These are phyloP conservation scores for Phytophthora sp. DNA, from an alignment of 352 stramenopile species.

Conservation along the genomic window DNA sequence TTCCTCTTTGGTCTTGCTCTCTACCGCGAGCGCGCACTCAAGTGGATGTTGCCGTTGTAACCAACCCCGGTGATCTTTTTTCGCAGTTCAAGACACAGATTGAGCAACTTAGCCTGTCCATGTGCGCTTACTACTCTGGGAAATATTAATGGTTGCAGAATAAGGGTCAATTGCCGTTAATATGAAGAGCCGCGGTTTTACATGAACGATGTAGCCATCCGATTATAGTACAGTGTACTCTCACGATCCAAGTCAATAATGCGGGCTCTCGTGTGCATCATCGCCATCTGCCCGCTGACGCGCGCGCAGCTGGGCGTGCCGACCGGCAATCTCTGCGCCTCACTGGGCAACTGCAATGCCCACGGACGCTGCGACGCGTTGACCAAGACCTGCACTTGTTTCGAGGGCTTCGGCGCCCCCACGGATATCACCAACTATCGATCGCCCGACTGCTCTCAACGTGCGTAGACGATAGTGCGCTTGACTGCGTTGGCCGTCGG, in stretches of 20 bases:
- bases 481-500: background rate
- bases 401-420: constrained; percentile 84
- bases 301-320: constrained; percentile 55
- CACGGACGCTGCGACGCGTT: constrained; percentile 86
- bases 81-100: constrained; percentile 5
- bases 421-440: constrained; percentile 83
- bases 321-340: constrained; percentile 75
- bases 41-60: constrained; percentile 29
- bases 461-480: constrained; percentile 29
- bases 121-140: background rate
- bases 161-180: background rate
- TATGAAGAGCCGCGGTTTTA: constrained; percentile 24
- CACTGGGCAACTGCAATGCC: constrained; percentile 88
- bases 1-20: constrained; percentile 25
- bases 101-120: constrained; percentile 16
- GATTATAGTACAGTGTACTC: background rate
- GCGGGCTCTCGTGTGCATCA: background rate
- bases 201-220: constrained; percentile 27
- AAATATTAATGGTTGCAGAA: background rate
- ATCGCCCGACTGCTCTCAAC: constrained; percentile 84
- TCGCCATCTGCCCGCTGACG: constrained; percentile 3
- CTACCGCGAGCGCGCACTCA: constrained; percentile 21
- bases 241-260: background rate
- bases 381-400: constrained; percentile 89
- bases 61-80: constrained; percentile 34